A percentile compares a stretch with the other conserved stretches of the same genome.
Conservation (phyloP, 2,329 filamentous ascomycete genomes). For the Dactylella cylindrospora region DNA sequence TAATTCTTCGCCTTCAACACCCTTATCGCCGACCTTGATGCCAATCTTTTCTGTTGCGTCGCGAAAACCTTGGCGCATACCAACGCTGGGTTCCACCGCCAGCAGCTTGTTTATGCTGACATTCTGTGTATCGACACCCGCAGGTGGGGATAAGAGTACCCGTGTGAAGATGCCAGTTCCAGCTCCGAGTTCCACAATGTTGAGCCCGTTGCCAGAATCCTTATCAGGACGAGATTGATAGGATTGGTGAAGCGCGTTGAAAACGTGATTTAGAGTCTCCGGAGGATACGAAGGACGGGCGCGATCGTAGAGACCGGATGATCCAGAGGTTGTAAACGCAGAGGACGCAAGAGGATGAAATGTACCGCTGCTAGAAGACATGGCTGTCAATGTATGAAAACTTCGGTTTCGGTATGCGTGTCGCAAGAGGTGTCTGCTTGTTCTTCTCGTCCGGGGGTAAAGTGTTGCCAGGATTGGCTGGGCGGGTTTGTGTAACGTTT, state of each 20-base stretch:
- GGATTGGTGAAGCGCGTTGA: slow-evolving; percentile 13
- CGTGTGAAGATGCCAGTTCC: slow-evolving; percentile 37
- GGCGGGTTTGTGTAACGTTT: slow-evolving; percentile 6
- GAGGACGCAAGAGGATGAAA: slow-evolving; percentile 27
- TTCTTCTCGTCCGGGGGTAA: not conserved
- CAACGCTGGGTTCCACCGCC: slow-evolving; percentile 27
- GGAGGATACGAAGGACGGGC: slow-evolving; percentile 30
- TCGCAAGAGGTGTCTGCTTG: not conserved
- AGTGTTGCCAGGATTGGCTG: slow-evolving; percentile 5
- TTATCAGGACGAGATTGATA: not conserved
- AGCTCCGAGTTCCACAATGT: slow-evolving; percentile 35
- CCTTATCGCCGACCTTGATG: slow-evolving; percentile 6
- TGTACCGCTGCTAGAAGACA: slow-evolving; percentile 2
- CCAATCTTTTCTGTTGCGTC: not conserved
- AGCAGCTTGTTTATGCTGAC: slow-evolving; percentile 8
- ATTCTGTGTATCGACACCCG: not conserved
- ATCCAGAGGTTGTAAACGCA: slow-evolving; percentile 32
- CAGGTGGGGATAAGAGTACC: slow-evolving; percentile 14
- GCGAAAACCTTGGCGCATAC: slow-evolving; percentile 28
- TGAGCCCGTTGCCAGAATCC: not conserved
- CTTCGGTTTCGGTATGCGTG: not conserved
- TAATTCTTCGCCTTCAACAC: not conserved
- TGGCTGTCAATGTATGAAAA: no score
- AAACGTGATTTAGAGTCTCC: slow-evolving; percentile 18
- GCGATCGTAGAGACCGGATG: slow-evolving; percentile 37